Evolutionary conservation across 768 basidiomycete genomes (phyloP).

Genomic region (Omphalotus guepiniiformis): DNA sequence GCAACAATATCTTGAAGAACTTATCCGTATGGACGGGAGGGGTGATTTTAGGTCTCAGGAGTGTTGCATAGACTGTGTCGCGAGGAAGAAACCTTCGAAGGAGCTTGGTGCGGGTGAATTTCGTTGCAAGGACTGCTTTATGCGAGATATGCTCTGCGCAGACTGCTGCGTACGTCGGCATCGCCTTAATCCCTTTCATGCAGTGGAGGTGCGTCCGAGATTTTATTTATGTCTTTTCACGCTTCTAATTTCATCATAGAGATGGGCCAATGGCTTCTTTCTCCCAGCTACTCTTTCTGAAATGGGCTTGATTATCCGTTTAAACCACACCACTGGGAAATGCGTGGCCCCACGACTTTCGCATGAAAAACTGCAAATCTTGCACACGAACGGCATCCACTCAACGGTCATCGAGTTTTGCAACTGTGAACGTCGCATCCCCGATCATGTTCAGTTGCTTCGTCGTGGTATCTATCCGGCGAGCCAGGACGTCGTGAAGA

Average conservation of each 20-base stretch:
- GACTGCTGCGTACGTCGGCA: slow-evolving; percentile 8
- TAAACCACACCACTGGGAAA: slow-evolving; percentile 10
- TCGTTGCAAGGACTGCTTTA: slow-evolving; percentile 14
- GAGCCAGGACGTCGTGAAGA: slow-evolving; percentile 19
- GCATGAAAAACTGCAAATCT: slow-evolving; percentile 5
- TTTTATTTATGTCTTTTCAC: not conserved
- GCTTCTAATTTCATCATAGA: slow-evolving; percentile 8
- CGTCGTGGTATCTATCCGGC: slow-evolving; percentile 17
- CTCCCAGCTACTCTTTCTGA: slow-evolving; percentile 3
- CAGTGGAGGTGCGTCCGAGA: slow-evolving; percentile 2
- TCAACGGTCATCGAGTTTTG: slow-evolving; percentile 14
- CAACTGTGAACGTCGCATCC: slow-evolving; percentile 6
- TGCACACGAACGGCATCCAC: slow-evolving; percentile 19
- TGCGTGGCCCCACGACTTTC: slow-evolving; percentile 9
- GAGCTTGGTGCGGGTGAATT: not conserved
- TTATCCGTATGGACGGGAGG: slow-evolving; percentile 8
- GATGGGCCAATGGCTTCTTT: slow-evolving; percentile 13
- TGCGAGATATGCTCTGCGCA: not conserved
- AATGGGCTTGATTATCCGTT: slow-evolving; percentile 13
- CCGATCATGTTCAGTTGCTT: slow-evolving; percentile 18
- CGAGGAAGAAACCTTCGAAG: not conserved
- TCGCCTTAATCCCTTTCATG: slow-evolving; percentile 1
- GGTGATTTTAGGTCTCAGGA: slow-evolving; percentile 3
- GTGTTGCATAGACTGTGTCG: slow-evolving; percentile 10
- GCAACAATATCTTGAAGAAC: slow-evolving; percentile 12